Percentiles rank a stretch among this genome's conserved stretches.
phyloP scores from a whole-genome alignment of 2,329 filamentous ascomycete genomes.

The Hypoxylon sp. region DNA sequence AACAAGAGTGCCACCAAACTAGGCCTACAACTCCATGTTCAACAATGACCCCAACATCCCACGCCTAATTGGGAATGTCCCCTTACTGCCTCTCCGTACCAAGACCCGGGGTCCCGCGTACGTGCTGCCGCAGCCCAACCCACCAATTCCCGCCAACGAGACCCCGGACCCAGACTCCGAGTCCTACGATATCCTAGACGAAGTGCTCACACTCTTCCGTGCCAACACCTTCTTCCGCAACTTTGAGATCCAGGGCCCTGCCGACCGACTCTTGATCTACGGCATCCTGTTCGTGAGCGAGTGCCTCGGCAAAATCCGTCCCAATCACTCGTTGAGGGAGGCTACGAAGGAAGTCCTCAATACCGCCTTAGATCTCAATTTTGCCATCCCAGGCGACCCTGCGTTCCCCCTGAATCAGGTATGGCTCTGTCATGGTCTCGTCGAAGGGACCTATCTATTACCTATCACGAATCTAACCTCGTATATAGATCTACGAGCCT shows the following conservation, averaged over 20 bases:
- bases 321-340: slow-evolving; percentile 73
- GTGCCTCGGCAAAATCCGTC: slow-evolving; percentile 88
- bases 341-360: slow-evolving; percentile 85
- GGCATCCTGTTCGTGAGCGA: slow-evolving; percentile 96
- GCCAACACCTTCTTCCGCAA: slow-evolving; percentile 99
- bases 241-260: slow-evolving; percentile 98
- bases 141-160: slow-evolving; percentile 71
- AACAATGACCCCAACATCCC: slow-evolving; percentile 79
- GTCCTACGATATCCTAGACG: slow-evolving; percentile 96
- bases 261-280: slow-evolving; percentile 95
- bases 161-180: slow-evolving; percentile 87
- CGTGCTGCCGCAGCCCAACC: slow-evolving; percentile 76
- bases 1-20: slow-evolving; percentile 38
- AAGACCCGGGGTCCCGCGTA: slow-evolving; percentile 96
- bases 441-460: neutral
- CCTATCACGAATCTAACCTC: neutral
- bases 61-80: slow-evolving; percentile 86
- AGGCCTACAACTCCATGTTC: slow-evolving; percentile 99
- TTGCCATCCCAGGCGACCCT: slow-evolving; percentile 93
- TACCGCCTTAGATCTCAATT: slow-evolving; percentile 90
- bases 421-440: slow-evolving; percentile 47
- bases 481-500: slow-evolving; percentile 85
- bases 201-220: slow-evolving; percentile 91
- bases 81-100: slow-evolving; percentile 93
- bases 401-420: slow-evolving; percentile 93